These are phyloP conservation scores for Acacia confusa DNA, from an alignment of 306 rosid genomes.

Conservation along the genomic window DNA sequence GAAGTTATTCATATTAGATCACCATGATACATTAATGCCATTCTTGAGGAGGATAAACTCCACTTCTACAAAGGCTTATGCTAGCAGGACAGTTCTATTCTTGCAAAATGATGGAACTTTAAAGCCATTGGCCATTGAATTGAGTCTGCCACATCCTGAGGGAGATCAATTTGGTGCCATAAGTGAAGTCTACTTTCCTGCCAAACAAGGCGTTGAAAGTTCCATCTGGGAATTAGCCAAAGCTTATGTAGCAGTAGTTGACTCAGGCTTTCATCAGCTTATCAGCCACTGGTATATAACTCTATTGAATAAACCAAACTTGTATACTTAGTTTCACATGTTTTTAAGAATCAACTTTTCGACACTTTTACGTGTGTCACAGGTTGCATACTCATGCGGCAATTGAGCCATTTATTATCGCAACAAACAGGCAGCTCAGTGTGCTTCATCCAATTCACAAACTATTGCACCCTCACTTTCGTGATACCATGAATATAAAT, in stretches of 20 bases:
- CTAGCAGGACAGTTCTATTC: constrained; percentile 70
- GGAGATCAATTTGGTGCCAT: constrained; percentile 58
- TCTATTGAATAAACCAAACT: neutral
- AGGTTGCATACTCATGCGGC: constrained; percentile 84
- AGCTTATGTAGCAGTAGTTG: constrained; percentile 71
- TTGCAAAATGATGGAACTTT: constrained; percentile 68
- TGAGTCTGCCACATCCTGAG: constrained; percentile 67
- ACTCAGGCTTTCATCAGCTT: constrained; percentile 77
- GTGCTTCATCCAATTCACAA: constrained; percentile 82
- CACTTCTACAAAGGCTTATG: constrained; percentile 62
- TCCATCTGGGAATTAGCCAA: constrained; percentile 80
- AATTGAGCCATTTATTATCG: constrained; percentile 82
- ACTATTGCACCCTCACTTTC: constrained; percentile 73
- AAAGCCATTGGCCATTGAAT: constrained; percentile 75
- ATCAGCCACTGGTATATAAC: constrained; percentile 69
- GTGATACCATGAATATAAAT: constrained; percentile 84
- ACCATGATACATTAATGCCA: constrained; percentile 76
- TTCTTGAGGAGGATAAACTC: constrained; percentile 62
- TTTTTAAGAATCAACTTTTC: neutral
- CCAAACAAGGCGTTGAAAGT: constrained; percentile 50
- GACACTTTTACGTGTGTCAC: constrained; percentile 10
- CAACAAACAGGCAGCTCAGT: constrained; percentile 75
- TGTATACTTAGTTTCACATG: neutral
- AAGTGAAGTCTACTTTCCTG: constrained; percentile 61
- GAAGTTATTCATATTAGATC: constrained; percentile 66